Evolutionary conservation across 73 alveolate genomes (phyloP).

Genomic region (Tetrahymena thermophila): DNA sequence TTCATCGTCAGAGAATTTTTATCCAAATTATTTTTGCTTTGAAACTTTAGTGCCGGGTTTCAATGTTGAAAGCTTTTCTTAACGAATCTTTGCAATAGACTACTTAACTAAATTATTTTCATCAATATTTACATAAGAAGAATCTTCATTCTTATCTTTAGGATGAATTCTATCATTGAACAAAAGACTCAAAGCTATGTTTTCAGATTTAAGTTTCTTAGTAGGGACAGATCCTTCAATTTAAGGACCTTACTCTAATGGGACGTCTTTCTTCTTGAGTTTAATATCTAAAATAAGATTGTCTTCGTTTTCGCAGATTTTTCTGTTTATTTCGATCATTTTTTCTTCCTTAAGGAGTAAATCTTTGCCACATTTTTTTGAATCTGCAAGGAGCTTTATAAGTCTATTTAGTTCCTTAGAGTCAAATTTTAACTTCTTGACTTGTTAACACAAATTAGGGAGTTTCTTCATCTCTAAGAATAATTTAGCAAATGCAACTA

Average conservation of each 20-base stretch:
- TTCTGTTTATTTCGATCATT: background rate
- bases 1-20: background rate
- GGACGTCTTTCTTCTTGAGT: background rate
- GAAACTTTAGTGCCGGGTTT: background rate
- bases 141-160: background rate
- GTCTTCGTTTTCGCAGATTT: background rate
- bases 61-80: background rate
- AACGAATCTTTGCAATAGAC: background rate
- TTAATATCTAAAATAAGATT: background rate
- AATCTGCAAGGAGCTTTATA: background rate
- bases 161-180: background rate
- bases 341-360: background rate
- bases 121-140: background rate
- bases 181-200: background rate
- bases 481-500: background rate
- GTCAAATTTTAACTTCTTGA: background rate
- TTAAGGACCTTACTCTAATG: background rate
- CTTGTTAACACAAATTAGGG: background rate
- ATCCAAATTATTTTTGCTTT: background rate
- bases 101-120: background rate
- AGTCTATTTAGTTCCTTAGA: background rate
- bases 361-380: background rate
- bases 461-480: background rate
- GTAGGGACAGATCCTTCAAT: background rate
- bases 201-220: background rate